phyloP scores from a whole-genome alignment of 805 yeast genomes.

The Zygosaccharomyces bisporus region DNA sequence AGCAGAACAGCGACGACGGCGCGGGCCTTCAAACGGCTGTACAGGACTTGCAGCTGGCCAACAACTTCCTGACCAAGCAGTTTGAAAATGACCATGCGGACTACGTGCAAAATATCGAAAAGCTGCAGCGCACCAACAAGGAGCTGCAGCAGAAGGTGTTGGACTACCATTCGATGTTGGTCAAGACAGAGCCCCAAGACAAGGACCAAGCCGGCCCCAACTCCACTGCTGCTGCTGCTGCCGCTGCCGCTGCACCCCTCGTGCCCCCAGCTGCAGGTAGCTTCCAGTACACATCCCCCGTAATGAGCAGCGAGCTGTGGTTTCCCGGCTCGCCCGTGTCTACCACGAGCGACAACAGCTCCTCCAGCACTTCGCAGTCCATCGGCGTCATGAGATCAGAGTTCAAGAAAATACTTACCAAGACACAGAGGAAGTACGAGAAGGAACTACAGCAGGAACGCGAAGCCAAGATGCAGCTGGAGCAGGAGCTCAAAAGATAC shows the following conservation, averaged over 20 bases:
- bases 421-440: conserved; percentile 60
- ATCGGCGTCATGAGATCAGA: conserved; percentile 61
- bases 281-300: conserved; percentile 42
- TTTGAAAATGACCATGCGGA: conserved; percentile 62
- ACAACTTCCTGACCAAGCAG: conserved; percentile 62
- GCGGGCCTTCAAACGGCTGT: conserved; percentile 52
- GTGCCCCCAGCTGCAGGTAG: too few species aligned
- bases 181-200: conserved; percentile 38
- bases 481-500: conserved; percentile 36
- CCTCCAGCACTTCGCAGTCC: conserved; percentile 33
- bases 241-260: too few species aligned
- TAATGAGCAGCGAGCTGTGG: conserved; percentile 16
- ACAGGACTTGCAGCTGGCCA: conserved; percentile 66
- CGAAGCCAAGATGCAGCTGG: conserved; percentile 45
- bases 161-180: conserved; percentile 38
- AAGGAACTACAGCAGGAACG: conserved; percentile 55
- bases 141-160: conserved; percentile 50
- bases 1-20: conserved; percentile 1
- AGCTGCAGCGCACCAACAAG: conserved; percentile 48
- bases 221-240: too few species aligned
- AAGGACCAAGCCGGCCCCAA: too few species aligned
- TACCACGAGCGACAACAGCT: conserved; percentile 17
- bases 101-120: conserved; percentile 50
- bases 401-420: conserved; percentile 60
- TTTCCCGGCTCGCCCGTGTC: conserved; percentile 16